Conservation (phyloP, 2,329 filamentous ascomycete species). For the Fusarium sp. region DNA sequence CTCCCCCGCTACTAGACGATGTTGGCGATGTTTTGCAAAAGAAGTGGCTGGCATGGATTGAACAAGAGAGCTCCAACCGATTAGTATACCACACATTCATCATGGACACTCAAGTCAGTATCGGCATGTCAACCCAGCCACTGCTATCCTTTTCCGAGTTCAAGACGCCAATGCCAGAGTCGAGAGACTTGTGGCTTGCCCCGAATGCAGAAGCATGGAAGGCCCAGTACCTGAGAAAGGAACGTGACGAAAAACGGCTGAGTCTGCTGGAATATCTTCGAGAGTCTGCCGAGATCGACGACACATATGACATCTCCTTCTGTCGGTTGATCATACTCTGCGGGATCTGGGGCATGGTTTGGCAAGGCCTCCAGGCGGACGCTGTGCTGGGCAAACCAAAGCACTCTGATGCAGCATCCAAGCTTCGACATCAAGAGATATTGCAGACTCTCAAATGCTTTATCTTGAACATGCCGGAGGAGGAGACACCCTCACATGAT, state of each 20-base stretch:
- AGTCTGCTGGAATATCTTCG: slow-evolving; percentile 18
- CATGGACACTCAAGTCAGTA: slow-evolving; percentile 22
- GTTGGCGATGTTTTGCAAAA: slow-evolving; percentile 11
- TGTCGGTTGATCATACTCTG: slow-evolving; percentile 11
- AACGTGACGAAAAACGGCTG: neutral
- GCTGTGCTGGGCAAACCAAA: slow-evolving; percentile 10
- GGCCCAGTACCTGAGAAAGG: slow-evolving; percentile 12
- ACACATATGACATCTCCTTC: slow-evolving; percentile 14
- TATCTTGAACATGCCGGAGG: slow-evolving; percentile 15
- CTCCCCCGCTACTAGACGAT: slow-evolving; percentile 3
- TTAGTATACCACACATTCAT: slow-evolving; percentile 20
- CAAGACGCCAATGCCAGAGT: slow-evolving; percentile 15
- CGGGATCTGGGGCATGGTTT: slow-evolving; percentile 29
- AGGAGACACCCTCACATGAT: neutral
- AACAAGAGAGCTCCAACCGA: slow-evolving; percentile 23
- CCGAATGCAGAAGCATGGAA: slow-evolving; percentile 28
- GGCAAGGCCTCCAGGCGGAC: slow-evolving; percentile 18
- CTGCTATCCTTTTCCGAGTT: slow-evolving; percentile 24
- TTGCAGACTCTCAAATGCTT: slow-evolving; percentile 11
- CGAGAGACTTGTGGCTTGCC: slow-evolving; percentile 24
- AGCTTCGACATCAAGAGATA: slow-evolving; percentile 26
- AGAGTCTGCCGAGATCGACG: slow-evolving; percentile 15
- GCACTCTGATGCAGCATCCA: slow-evolving; percentile 9
- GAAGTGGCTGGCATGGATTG: slow-evolving; percentile 28
- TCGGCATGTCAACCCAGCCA: slow-evolving; percentile 20